Base-by-base conservation (phyloP, 129 eudicot genomes). In the Flaveria brownii region DNA sequence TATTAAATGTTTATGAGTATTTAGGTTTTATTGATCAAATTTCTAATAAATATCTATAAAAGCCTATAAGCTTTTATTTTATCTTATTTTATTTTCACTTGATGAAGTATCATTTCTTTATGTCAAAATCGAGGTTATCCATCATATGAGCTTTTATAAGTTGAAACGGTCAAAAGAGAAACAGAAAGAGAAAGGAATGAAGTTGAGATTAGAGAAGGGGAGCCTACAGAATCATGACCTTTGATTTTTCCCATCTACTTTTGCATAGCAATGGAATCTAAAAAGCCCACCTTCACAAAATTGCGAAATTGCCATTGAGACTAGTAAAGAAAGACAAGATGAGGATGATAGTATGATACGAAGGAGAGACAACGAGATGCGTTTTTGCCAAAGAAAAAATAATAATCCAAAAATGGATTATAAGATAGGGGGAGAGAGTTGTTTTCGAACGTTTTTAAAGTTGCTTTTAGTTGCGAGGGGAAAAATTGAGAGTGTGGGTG, bases 181-280 rank as follows among this genome's bases (percentile, higher is more conserved):
- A 3, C 10, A 60, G 26, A 59, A 80, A 80, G 69, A 43, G 75
- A 66, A 80, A 80, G 69, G 69, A 54, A 65, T 65, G 70, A 73
- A 65, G 72, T 73, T 36, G 39, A 79, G 18, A 78, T 70, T 22
- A 39, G 56, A 51, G 51, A 51, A n/a, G 42, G 20, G 74, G 43
- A 51, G 22, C 80, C 81, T 50, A 68, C 75, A 68, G 64, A 72
- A 79, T 79, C 67, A 79, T 72, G 78, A 72, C 83, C 78, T 49
- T 41, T 72, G 14, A 50, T 11, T 41, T 71, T 73, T 39, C n/a
- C 4, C 23, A 43, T 79, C 73, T 50, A 41, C 83, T 79, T 71
- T 71, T 70, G 72, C 72, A 30, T 61, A 70, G 25, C 25, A 47
- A 60, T 18, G 64, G 77, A 47, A 71, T 78, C 63, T 78, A 20